Percentiles rank a stretch among this genome's conserved stretches.
phyloP scores from a whole-genome alignment of 805 yeast species.

The Maudiozyma barnettii region DNA sequence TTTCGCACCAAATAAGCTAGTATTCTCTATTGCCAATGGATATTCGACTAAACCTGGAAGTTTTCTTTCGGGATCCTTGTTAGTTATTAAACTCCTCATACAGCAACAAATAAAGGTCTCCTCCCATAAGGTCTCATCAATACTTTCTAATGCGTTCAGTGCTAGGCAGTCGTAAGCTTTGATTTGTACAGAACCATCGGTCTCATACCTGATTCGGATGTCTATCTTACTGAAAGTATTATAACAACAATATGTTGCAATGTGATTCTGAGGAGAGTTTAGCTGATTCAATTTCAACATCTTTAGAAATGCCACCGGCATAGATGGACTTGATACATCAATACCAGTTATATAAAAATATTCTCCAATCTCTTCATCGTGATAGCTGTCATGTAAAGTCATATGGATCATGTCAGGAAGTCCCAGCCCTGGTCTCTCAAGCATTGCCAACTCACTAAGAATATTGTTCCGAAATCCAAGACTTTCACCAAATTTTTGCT shows the following conservation, averaged over 20 bases:
- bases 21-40: conserved; percentile 32
- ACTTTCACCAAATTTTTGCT: conserved; percentile 25
- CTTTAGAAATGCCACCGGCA: conserved; percentile 40
- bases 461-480: conserved; percentile 20
- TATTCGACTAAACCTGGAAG: conserved; percentile 50
- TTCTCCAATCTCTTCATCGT: conserved; percentile 39
- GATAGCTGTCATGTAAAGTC: conserved; percentile 35
- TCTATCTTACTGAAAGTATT: conserved; percentile 70
- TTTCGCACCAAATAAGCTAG: conserved; percentile 16
- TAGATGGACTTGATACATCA: conserved; percentile 36
- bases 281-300: conserved; percentile 25
- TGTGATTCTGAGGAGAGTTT: conserved; percentile 15
- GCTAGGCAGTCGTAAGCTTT: conserved; percentile 25
- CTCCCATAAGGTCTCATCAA: conserved; percentile 40
- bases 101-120: conserved; percentile 52
- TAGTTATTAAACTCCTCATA: conserved; percentile 44
- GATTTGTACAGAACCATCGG: conserved; percentile 26
- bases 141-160: conserved; percentile 23
- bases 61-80: conserved; percentile 46
- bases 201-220: conserved; percentile 49
- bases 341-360: conserved; percentile 42
- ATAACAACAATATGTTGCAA: conserved; percentile 52
- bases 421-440: conserved; percentile 41
- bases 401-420: conserved; percentile 57
- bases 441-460: conserved; percentile 10